Percentiles rank a stretch among this genome's conserved stretches.
Evolutionary conservation across 1,284 basidiomycete genomes (phyloP).

Genomic region (Tilletia indica): DNA sequence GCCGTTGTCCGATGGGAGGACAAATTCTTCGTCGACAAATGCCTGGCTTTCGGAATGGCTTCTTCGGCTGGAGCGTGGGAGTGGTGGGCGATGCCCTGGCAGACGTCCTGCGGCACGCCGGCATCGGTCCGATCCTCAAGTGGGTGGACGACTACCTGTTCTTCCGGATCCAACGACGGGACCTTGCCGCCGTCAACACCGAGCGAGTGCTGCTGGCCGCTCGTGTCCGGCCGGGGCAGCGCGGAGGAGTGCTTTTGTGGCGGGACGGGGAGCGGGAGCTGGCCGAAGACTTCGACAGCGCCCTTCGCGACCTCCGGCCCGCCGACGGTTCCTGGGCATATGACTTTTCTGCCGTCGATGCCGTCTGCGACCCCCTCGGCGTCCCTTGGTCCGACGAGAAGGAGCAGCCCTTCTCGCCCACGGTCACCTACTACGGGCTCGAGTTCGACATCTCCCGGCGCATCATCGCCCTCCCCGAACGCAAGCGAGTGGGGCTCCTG

Average conservation of each 20-base stretch:
- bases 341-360: not conserved
- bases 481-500: not conserved
- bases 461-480: not conserved
- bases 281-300: not conserved
- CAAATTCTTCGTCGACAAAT: not conserved
- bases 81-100: not conserved
- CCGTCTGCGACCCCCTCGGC: not conserved
- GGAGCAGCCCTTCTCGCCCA: not conserved
- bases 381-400: not conserved
- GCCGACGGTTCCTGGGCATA: not conserved
- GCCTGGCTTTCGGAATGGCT: not conserved
- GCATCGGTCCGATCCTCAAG: not conserved
- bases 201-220: not conserved
- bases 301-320: not conserved
- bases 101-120: not conserved
- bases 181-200: not conserved
- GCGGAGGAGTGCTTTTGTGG: not conserved
- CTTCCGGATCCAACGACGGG: not conserved
- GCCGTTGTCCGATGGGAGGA: not conserved
- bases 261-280: not conserved
- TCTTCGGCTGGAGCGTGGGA: not conserved
- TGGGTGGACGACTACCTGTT: slow-evolving; percentile 3
- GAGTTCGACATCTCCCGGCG: not conserved
- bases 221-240: not conserved
- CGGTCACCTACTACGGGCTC: not conserved